Base-by-base conservation (phyloP, 2,329 filamentous ascomycete species). In the Colletotrichum gloeosporioides region DNA sequence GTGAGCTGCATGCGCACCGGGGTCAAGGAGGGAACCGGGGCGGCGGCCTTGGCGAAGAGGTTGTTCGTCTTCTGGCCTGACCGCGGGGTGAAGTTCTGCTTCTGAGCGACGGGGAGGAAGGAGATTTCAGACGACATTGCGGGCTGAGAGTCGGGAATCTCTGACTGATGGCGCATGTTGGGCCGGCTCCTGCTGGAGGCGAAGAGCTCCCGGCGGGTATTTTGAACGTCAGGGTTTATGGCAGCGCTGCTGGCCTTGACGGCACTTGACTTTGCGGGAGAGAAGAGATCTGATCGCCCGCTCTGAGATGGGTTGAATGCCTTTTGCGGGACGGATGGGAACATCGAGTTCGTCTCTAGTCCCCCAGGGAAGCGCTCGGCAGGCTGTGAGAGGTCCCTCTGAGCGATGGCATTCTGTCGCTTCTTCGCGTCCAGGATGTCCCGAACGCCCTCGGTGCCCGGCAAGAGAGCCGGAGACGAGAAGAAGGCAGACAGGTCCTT, bases 401-500 rank as follows among this genome's bases (percentile, higher is more conserved):
- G 65, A 15, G 71, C 49, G 16, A 71, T 22, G 13, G 65, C 68
- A 9, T 69, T 63, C 63, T 71, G 32, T 59, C 77, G 70, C 66
- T 64, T 77, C 39, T 73, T 78, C 29, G 49, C 59, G 9, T 78
- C 72, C 18, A 77, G 31, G 12, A 75, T 66, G 9, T 69, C 36
- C 39, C 65, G 66, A 13, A 75, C 71, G 31, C 74, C 76, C 29
- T 79, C 78, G 67, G 80, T 80, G 6, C 80, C 79, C 3, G 86
- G 87, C 31, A 87, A 78, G 9, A 82, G 78, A 0, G 87, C 87
- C 1, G 90, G 90, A 4, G 90, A 92, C 0, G 90, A 92, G 80
- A 92, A 92, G 80, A 92, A 92, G 9, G 86, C 85, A 8, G 89
- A 86, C 3, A 92, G 83, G 69, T 91, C 88, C 69, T 78, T 76